A percentile compares a stretch with the other conserved stretches of the same genome.
Evolutionary conservation across 2,329 filamentous ascomycete genomes (phyloP).

Genomic region (Botryotinia calthae): DNA sequence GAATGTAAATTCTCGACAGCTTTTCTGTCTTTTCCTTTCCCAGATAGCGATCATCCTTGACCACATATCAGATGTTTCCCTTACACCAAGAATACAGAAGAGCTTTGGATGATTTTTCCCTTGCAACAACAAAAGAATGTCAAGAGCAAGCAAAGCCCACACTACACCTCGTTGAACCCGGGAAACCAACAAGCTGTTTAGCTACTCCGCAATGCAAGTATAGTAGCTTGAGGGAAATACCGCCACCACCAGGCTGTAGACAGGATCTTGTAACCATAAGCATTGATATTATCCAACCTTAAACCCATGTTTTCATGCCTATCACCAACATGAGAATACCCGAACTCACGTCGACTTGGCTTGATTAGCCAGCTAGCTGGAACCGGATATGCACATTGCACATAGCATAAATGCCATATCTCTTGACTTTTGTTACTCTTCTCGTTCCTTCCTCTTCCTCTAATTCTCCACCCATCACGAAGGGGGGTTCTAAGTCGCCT

Average conservation of each 20-base stretch:
- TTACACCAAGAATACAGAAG: neutral
- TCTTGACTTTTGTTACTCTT: neutral
- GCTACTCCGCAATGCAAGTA: neutral
- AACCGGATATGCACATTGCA: neutral
- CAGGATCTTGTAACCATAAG: constrained; percentile 7
- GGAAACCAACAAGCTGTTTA: neutral
- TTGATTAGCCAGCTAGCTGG: neutral
- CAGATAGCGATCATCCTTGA: neutral
- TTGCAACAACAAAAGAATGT: neutral
- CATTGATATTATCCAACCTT: neutral
- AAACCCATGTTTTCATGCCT: neutral
- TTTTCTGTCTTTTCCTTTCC: neutral
- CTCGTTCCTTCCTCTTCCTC: neutral
- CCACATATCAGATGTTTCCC: neutral
- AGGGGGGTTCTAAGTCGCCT: neutral
- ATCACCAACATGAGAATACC: neutral
- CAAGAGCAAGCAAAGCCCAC: neutral
- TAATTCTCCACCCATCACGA: neutral
- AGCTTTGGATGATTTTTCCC: neutral
- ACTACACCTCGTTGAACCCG: neutral
- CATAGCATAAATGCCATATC: neutral
- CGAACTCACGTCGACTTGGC: neutral
- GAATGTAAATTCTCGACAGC: neutral
- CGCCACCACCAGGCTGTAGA: neutral
- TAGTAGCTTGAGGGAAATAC: neutral